Evolutionary conservation across 768 basidiomycete genomes (phyloP), one percentile per base, ranked within the genome.

Genomic region (Podaxis mareebaensis): DNA sequence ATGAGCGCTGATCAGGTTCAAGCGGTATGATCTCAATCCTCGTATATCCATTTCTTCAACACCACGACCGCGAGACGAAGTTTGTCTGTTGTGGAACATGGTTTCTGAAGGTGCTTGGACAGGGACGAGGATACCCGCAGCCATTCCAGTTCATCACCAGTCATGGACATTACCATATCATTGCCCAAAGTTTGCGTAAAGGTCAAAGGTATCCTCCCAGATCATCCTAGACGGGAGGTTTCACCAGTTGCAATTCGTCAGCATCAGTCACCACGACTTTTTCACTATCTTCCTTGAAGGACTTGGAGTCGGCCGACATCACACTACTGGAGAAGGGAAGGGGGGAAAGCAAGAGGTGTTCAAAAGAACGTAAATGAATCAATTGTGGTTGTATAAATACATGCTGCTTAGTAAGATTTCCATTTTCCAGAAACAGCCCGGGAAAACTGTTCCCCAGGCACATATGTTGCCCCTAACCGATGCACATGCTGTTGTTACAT

Each of bases 21-120:
- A 86, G 88, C 94, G 93, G 93, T 95, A 86, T 95, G 64, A 91
- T 95, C 94, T 96, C 93, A 95, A 93, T 77, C 92, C 85, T 78
- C 75, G 77, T 76, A 75, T 76, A 73, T 60, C 73, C 74, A 63
- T 67, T 58, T 61, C 69, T 69, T 65, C 66, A 68, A 70, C 67
- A 69, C 53, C 68, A 64, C 68, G 66, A 64, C 66, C 66, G 69
- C 69, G 53, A 39, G 58, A 58, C 64, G 53, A 64, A 67, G 49
- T 51, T 64, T 67, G 28, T 64, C 65, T 60, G 70, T 24, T 30
- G 30, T 40, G 70, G 69, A 74, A 64, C 26, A 55, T 40, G 42
- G 58, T 53, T 26, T 62, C 62, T 67, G 64, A 66, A 66, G 58
- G 76, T 77, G 24, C 36, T 28, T 77, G 53, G 58, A 57, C 53